Evolutionary conservation across 1,139 yeast genomes (phyloP), one percentile per base, ranked within the genome.

Genomic region (Diutina pseudorugosa): DNA sequence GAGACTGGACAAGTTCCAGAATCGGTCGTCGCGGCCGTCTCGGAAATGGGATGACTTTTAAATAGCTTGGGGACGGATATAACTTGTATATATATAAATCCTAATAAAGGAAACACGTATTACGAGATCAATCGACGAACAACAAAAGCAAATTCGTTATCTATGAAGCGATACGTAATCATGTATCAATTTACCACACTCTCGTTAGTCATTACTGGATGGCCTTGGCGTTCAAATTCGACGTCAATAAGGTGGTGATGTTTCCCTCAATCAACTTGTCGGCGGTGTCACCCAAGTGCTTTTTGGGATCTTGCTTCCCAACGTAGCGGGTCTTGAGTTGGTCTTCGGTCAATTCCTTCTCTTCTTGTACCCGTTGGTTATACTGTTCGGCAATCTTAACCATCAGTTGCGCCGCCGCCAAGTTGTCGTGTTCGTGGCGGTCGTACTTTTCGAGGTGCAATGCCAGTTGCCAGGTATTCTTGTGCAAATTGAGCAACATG

Each of bases 291-390:
- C 86, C 80, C 63, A 94, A 76, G 72, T 94, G 99, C 72, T 93
- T 93, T 80, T 94, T 94, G 51, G 98, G 99, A 68, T 94, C 98
- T 69, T 93, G 97, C 66, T 90, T 91, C 60, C 99, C 99, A 36
- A 94, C 98, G 63, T 91, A 94, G 65, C 98, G 82, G 9, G 97
- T 93, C 68, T 89, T 89, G 62, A 91, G 79, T 66, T 88, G 95
- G 47, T 89, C 97, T 61, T 88, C 95, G 54, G 83, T 73, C 60
- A 93, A 74, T 60, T 89, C 96, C 64, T 85, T 85, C 66, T 94
- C 98, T 69, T 94, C 98, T 61, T 84, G 85, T 51, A 94, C 94
- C 65, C 98, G 79, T 64, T 84, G 85, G 51, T 93, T 90, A 67
- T 94, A 94, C 61, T 83, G 86, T 61, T 85, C 85, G 14, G 98